Evolutionary conservation across 306 rosid species (phyloP).

Genomic region (Amphicarpaea edgeworthii): DNA sequence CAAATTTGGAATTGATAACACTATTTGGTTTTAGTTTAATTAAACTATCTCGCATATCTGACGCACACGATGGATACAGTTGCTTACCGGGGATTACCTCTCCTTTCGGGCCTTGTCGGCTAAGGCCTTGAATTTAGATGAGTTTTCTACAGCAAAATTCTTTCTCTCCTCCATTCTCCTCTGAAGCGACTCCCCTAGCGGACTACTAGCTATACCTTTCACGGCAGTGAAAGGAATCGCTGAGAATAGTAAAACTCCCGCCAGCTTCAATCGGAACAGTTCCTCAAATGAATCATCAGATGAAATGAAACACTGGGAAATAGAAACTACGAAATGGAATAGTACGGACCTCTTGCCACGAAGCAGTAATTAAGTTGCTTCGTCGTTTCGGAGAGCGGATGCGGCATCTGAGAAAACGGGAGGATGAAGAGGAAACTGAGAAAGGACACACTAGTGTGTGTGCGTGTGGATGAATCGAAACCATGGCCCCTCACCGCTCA

Average conservation of each 20-base stretch:
- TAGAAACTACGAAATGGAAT: not conserved
- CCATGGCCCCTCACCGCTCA: slow-evolving; percentile 54
- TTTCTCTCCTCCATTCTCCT: slow-evolving; percentile 65
- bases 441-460: slow-evolving; percentile 16
- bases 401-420: slow-evolving; percentile 18
- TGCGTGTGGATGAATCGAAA: slow-evolving; percentile 26
- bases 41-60: no score
- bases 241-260: slow-evolving; percentile 85
- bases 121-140: slow-evolving; percentile 64
- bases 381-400: slow-evolving; percentile 34
- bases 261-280: slow-evolving; percentile 58
- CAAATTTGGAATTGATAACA: no score
- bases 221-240: slow-evolving; percentile 93
- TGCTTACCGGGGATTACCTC: slow-evolving; percentile 67
- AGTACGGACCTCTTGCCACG: slow-evolving; percentile 87
- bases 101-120: slow-evolving; percentile 66
- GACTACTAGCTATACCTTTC: slow-evolving; percentile 88
- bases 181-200: slow-evolving; percentile 88
- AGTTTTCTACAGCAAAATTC: slow-evolving; percentile 56
- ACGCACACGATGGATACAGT: no score
- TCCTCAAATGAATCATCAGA: not conserved
- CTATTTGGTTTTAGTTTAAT: no score
- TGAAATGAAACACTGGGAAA: not conserved
- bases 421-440: slow-evolving; percentile 51
- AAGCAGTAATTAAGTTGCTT: slow-evolving; percentile 52